Base-by-base conservation (phyloP, 2,329 filamentous ascomycete species). In the Aspergillus amoenus region DNA sequence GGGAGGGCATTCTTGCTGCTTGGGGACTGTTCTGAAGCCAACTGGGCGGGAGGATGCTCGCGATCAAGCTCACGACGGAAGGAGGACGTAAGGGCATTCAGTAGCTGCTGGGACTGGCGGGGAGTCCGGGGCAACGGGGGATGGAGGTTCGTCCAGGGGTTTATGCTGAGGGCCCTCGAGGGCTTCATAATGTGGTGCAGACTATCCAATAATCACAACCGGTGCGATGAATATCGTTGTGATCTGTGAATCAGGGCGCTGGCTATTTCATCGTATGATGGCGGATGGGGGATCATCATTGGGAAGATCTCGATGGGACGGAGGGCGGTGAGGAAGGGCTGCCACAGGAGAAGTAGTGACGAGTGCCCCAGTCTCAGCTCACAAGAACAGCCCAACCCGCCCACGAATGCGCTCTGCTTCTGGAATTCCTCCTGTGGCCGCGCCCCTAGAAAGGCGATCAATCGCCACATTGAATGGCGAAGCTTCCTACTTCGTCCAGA, bases 51-150 rank as follows among this genome's bases (percentile, higher is more conserved):
- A 17, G 80, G 81, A 71, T 87, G 81, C 57, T 82, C 80, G 52
- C 76, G 78, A 65, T 88, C 85, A 42, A 89, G 79, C 57, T 88
- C 84, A 49, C 80, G 77, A 62, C 84, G 80, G 69, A 89, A 89
- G 12, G 85, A 88, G 41, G 78, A 80, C 21, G 84, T 87, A 61
- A 89, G 79, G 18, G 85, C 77, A 52, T 76, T 79, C 41, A 88
- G 79, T 7, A 89, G 76, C 64, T 84, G 81, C 60, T 83, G 77
- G 15, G 82, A 85, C 65, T 88, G 83, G 56, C 79, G 79, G 4
- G 79, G 76, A 24, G 79, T 83, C 15, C 86, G 76, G 22, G 85
- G 75, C 30, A 76, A 71, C 47, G 77, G 78, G 42, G 74, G 76
- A 62, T 82, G 79, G 41, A 88, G 78, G 67, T 82, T 85, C 24